A percentile compares a stretch with the other conserved stretches of the same genome.
These are phyloP conservation scores for Calonectria fujianensis DNA, from an alignment of 2,329 filamentous ascomycete genomes.

Conservation along the genomic window DNA sequence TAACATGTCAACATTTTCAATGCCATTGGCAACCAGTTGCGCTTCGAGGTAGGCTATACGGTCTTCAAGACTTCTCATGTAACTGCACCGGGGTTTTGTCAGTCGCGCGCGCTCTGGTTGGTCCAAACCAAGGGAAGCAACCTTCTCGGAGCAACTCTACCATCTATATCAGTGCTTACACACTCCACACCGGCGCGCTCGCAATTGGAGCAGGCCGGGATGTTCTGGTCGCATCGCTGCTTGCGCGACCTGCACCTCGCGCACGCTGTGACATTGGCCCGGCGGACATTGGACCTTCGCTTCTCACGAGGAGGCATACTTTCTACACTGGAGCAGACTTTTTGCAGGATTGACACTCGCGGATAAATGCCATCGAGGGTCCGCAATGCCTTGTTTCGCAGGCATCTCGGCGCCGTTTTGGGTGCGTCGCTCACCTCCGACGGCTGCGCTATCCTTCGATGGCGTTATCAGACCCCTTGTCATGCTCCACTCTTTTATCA, in stretches of 20 bases:
- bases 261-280: constrained; percentile 50
- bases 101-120: background rate
- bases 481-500: background rate
- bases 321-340: background rate
- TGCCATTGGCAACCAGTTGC: constrained; percentile 20
- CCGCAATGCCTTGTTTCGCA: background rate
- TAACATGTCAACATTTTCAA: constrained; percentile 37
- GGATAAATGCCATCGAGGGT: background rate
- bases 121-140: constrained; percentile 1
- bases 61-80: constrained; percentile 54
- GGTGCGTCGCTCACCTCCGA: constrained; percentile 33
- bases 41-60: constrained; percentile 51
- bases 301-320: constrained; percentile 34
- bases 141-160: constrained; percentile 43
- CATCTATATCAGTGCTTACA: constrained; percentile 47
- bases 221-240: constrained; percentile 50
- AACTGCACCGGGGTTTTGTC: constrained; percentile 39
- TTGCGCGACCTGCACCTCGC: constrained; percentile 47
- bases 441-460: background rate
- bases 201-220: constrained; percentile 49
- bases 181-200: constrained; percentile 42
- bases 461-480: constrained; percentile 17
- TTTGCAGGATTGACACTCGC: background rate
- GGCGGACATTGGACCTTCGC: constrained; percentile 41
- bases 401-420: background rate